These are phyloP conservation scores for Fistulinella prunicolor DNA, from an alignment of 768 basidiomycete species.

Conservation along the genomic window DNA sequence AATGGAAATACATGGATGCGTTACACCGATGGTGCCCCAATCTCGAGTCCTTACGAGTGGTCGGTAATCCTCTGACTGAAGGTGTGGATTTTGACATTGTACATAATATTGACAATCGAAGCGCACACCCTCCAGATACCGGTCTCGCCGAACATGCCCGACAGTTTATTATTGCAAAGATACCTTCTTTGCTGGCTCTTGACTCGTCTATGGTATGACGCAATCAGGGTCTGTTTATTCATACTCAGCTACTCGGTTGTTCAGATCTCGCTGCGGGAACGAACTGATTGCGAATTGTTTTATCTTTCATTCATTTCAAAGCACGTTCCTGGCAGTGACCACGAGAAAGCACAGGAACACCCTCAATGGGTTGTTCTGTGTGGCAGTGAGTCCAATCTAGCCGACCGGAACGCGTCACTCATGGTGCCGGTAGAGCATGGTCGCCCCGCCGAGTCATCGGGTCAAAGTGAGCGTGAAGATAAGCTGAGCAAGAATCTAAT, in stretches of 20 bases:
- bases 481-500: constrained; percentile 63
- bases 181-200: constrained; percentile 58
- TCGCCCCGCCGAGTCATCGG: constrained; percentile 38
- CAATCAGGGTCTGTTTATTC: constrained; percentile 1
- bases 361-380: constrained; percentile 67
- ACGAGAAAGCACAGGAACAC: constrained; percentile 47
- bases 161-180: constrained; percentile 61
- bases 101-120: constrained; percentile 2
- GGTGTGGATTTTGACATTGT: constrained; percentile 32
- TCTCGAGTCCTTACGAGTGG: constrained; percentile 57
- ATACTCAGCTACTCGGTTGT: constrained; percentile 8
- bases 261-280: constrained; percentile 68
- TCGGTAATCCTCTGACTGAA: constrained; percentile 62
- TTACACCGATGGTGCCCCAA: constrained; percentile 66
- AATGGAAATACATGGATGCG: constrained; percentile 65
- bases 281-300: constrained; percentile 78
- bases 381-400: constrained; percentile 42
- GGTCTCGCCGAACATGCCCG: constrained; percentile 43
- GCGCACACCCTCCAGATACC: constrained; percentile 30
- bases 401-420: constrained; percentile 1
- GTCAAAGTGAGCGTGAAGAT: constrained; percentile 35
- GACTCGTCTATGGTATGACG: constrained; percentile 61
- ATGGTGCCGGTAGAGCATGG: constrained; percentile 51
- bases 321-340: constrained; percentile 38
- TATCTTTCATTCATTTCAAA: constrained; percentile 69